These are phyloP conservation scores for Omphalea diandra DNA, from an alignment of 441 rosid genomes.

Conservation along the genomic window DNA sequence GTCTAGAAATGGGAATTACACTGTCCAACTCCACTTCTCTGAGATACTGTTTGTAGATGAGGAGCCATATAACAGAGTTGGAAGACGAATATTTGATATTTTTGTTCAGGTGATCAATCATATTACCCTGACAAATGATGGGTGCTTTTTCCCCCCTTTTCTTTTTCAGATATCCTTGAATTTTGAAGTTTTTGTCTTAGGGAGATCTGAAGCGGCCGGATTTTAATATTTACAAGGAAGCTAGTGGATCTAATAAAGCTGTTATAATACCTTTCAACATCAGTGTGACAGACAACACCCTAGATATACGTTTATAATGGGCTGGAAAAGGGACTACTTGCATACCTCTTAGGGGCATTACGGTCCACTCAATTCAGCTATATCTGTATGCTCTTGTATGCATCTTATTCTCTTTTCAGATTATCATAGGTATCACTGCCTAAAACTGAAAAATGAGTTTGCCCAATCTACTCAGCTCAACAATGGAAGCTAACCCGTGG, in stretches of 20 bases:
- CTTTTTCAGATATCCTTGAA: background rate
- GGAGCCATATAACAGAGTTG: constrained; percentile 33
- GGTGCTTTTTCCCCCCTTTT: too few relatives aligned
- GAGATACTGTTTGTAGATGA: constrained; percentile 48
- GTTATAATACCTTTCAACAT: background rate
- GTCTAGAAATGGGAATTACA: constrained; percentile 44
- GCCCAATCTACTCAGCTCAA: too few relatives aligned
- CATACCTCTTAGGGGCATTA: constrained; percentile 45
- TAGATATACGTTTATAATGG: too few relatives aligned
- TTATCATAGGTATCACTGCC: background rate
- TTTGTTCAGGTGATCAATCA: constrained; percentile 47
- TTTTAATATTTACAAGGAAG: background rate
- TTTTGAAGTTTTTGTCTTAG: background rate
- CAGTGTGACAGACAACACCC: constrained; percentile 27
- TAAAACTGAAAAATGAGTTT: too few relatives aligned
- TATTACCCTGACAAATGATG: background rate
- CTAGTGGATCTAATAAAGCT: background rate
- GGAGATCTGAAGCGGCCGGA: background rate
- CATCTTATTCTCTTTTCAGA: background rate
- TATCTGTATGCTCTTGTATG: background rate
- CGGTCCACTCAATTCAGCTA: constrained; percentile 46
- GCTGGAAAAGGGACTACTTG: too few relatives aligned
- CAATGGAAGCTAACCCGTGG: too few relatives aligned
- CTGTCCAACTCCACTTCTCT: constrained; percentile 46
- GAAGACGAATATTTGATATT: constrained; percentile 45